A percentile compares a stretch with the other conserved stretches of the same genome.
phyloP scores from a whole-genome alignment of 768 basidiomycete species.

The Mrakia gelida region DNA sequence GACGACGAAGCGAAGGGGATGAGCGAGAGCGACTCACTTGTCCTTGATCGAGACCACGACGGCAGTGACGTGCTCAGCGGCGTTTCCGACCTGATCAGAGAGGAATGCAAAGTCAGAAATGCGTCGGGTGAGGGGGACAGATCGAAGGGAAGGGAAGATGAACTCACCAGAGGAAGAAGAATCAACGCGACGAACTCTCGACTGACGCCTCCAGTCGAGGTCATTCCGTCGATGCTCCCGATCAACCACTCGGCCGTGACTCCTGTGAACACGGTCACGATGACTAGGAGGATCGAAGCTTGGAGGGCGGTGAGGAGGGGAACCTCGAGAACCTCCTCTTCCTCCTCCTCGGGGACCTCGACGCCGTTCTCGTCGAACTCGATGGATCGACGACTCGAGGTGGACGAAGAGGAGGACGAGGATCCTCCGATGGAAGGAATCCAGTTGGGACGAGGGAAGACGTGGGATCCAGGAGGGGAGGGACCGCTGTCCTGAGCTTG shows the following conservation, averaged over 20 bases:
- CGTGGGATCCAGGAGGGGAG: conserved; percentile 26
- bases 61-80: conserved; percentile 31
- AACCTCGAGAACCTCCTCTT: conserved; percentile 33
- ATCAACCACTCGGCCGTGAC: conserved; percentile 33
- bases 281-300: conserved; percentile 36
- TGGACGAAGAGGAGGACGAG: conserved; percentile 24
- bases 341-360: conserved; percentile 31
- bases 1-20: background rate
- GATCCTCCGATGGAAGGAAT: conserved; percentile 29
- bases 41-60: conserved; percentile 34
- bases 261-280: conserved; percentile 41
- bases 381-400: background rate
- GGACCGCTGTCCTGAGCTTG: conserved; percentile 12
- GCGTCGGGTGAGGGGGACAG: background rate
- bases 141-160: background rate
- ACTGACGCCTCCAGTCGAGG: conserved; percentile 32
- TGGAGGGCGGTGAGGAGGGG: conserved; percentile 35
- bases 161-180: conserved; percentile 27
- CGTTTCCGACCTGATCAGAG: conserved; percentile 9
- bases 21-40: conserved; percentile 6
- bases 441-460: conserved; percentile 27
- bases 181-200: conserved; percentile 31
- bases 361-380: background rate
- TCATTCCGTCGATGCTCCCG: conserved; percentile 33
- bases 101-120: background rate